Evolutionary conservation across 75 land plant genomes (phyloP), one percentile per base, ranked within the genome.

Genomic region (Cryptomeria japonica): DNA sequence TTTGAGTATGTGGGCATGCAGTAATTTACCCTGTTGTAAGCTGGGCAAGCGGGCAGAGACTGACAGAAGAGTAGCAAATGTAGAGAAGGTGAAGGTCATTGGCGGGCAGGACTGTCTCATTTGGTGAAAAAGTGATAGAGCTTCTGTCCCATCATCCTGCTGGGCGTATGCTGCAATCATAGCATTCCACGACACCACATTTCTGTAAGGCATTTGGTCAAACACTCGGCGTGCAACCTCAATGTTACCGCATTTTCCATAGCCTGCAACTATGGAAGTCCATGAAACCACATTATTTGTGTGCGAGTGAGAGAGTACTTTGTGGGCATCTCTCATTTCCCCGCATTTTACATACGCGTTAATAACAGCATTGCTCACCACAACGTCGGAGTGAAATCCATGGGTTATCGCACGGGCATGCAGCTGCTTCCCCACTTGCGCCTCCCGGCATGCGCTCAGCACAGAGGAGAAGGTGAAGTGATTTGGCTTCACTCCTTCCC

Each of bases 311-410:
- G 31, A 28, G 34, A 72, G 31, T 10, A 31, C 76, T 72, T 72
- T 72, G 31, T 7, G 76, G 10, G 76, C 76, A 72, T 72, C 76
- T 72, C n/a, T 72, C 76, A 72, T 72, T 28, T 10, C 13, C 34
- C 76, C 2, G n/a, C 31, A 11, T 72, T 72, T 72, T 1, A 72
- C 36, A 72, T 72, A 72, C 88, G 83, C 49, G 25, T 53, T 55
- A 37, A 87, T 82, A 39, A 87, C 15, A 8, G 88, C 86, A 42
- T 41, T 87, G 10, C 42, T 13, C n/a, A 87, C 86, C 47, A 42
- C 28, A 31, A 87, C 64, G 78, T 87, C 86, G 16, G 86, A 87
- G 31, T 80, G 31, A 12, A 87, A 47, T 87, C 88, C 86, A 87
- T 8, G 53, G 28, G 11, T 82, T 36, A 47, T 41, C 8, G 32